phyloP scores from a whole-genome alignment of 805 yeast genomes.

The Yarrowia osloensis region DNA sequence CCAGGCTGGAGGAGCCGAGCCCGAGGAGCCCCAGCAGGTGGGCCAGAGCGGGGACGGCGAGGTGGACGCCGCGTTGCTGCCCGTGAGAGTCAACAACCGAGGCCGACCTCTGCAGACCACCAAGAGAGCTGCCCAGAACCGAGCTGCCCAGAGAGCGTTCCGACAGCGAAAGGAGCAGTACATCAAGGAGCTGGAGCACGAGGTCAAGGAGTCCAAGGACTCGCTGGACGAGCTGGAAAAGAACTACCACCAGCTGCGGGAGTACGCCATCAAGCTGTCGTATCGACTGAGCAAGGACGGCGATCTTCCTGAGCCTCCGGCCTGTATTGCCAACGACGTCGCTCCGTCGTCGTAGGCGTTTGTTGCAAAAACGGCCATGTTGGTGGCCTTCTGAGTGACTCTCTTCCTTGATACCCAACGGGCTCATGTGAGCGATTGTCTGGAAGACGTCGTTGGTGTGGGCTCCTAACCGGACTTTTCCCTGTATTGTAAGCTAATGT shows the following conservation, averaged over 20 bases:
- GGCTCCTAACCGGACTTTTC: neutral
- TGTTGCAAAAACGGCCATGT: neutral
- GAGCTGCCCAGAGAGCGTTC: slow-evolving; percentile 90
- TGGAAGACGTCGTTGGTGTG: too few species aligned
- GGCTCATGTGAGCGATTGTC: neutral
- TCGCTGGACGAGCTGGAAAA: slow-evolving; percentile 65
- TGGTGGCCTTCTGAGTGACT: too few species aligned
- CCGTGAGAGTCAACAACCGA: slow-evolving; percentile 27
- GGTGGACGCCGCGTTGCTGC: neutral
- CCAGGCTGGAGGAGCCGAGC: neutral
- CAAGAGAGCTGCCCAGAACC: slow-evolving; percentile 88
- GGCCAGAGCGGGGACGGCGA: neutral
- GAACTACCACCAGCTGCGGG: slow-evolving; percentile 72
- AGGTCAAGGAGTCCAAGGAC: slow-evolving; percentile 64
- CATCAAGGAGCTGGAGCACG: slow-evolving; percentile 74
- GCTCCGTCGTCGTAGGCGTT: neutral
- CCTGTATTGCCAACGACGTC: slow-evolving; percentile 12
- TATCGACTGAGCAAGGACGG: neutral
- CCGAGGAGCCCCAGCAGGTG: neutral
- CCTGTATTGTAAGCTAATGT: slow-evolving; percentile 18
- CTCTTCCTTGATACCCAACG: neutral
- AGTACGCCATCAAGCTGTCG: slow-evolving; percentile 66
- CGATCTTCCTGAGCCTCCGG: slow-evolving; percentile 21
- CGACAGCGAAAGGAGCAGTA: slow-evolving; percentile 80
- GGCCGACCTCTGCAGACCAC: slow-evolving; percentile 58